Percentiles rank a stretch among this genome's conserved stretches.
Evolutionary conservation across 352 stramenopile genomes (phyloP).

Genomic region (Globisporangium okanoganense): DNA sequence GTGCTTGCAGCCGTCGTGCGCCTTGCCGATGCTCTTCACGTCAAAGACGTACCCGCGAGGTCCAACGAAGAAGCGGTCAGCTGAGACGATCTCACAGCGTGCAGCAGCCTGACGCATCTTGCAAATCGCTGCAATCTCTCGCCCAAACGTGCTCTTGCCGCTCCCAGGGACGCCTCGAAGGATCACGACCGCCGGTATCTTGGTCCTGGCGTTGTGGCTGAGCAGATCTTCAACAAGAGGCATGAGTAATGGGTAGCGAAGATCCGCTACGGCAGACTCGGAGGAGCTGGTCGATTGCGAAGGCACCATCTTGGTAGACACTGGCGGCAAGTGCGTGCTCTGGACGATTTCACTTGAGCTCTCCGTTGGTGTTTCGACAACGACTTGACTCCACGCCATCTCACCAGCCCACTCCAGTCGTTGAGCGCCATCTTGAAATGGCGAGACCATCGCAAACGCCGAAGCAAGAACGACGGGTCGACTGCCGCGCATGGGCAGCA

Average conservation of each 20-base stretch:
- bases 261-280: background rate
- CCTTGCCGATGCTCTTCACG: conserved; percentile 36
- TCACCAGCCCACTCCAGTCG: conserved; percentile 13
- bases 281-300: background rate
- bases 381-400: conserved; percentile 9
- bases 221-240: conserved; percentile 40
- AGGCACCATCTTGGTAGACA: conserved; percentile 1
- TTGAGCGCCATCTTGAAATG: conserved; percentile 9
- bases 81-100: conserved; percentile 43
- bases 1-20: conserved; percentile 44
- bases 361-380: conserved; percentile 8
- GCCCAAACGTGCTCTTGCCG: conserved; percentile 59
- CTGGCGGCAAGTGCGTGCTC: conserved; percentile 24
- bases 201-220: conserved; percentile 10
- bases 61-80: conserved; percentile 64
- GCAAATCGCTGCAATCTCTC: conserved; percentile 40
- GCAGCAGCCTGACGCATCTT: conserved; percentile 13
- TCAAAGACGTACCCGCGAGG: conserved; percentile 62
- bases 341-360: conserved; percentile 14
- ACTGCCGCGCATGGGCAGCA: conserved; percentile 20
- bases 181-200: conserved; percentile 45
- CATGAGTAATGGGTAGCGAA: conserved; percentile 32
- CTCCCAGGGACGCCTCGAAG: conserved; percentile 68
- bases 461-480: conserved; percentile 17
- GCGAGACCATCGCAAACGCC: conserved; percentile 10